Evolutionary conservation across 2,329 filamentous ascomycete species (phyloP).

Genomic region (Ceratocystis lukuohia): DNA sequence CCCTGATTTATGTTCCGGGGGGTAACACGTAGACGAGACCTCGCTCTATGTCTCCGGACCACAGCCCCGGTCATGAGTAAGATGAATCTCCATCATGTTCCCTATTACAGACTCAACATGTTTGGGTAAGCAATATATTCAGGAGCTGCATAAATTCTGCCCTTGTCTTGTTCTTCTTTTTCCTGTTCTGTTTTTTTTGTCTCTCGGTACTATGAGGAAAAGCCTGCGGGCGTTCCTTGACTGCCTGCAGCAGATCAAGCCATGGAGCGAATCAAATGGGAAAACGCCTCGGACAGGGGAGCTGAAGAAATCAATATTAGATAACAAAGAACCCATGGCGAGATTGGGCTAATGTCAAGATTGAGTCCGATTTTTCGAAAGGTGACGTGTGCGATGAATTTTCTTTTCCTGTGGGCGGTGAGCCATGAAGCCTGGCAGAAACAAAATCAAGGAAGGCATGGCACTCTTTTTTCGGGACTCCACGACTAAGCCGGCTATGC

Average conservation of each 20-base stretch:
- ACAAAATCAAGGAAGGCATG: background rate
- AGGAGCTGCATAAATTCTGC: background rate
- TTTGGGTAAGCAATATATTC: background rate
- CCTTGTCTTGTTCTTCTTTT: background rate
- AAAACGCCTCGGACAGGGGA: background rate
- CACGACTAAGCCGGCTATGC: background rate
- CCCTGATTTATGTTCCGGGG: background rate
- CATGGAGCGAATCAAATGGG: background rate
- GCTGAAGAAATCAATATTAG: background rate
- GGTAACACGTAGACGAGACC: background rate
- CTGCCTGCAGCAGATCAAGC: background rate
- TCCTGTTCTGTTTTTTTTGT: background rate
- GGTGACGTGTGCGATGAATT: background rate
- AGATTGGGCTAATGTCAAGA: background rate
- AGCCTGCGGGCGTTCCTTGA: background rate
- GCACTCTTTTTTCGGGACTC: background rate
- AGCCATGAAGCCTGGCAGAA: background rate
- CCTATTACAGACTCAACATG: conserved; percentile 1
- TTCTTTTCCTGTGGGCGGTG: background rate
- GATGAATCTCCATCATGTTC: background rate
- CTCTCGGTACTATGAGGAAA: background rate
- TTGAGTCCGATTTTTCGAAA: background rate
- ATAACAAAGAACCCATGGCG: background rate
- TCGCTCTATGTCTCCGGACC: background rate
- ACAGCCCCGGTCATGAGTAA: background rate